Base-by-base conservation (phyloP, 2,329 filamentous ascomycete species). In the Lomentospora prolificans region DNA sequence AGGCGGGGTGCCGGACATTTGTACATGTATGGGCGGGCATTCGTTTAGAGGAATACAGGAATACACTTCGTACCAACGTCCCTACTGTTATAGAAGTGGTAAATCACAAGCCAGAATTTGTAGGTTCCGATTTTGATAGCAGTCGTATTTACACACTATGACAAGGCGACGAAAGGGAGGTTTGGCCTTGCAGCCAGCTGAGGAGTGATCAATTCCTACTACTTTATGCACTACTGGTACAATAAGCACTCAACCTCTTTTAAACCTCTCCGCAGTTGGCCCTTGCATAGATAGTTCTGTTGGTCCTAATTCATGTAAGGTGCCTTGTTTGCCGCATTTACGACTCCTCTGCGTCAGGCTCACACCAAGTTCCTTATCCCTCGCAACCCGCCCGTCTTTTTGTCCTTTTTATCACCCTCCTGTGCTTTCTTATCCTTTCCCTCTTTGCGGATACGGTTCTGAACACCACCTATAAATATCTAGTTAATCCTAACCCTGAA, bases 381-480 rank as follows among this genome's bases (percentile, higher is more conserved):
- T 27, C 58, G 41, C 30, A 59, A 27, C n/a, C 44, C 50, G n/a
- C 51, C 68, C 22, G 64, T 63, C 57, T 72, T 73, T 61, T 71
- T 73, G 10, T 69, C 68, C 57, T 68, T 67, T 48, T 64, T 69
- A 28, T 69, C 68, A 56, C 69, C 61, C 9, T 76, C 75, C 4
- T 76, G 72, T 39, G 69, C 69, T 50, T 67, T 68, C 60, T 75
- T 76, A 31, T 77, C 75, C 58, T 78, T 79, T 8, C 63, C 64
- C 27, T 80, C 75, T 60, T 79, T 75, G 3, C 73, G 72, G 1
- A 72, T 64, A 28, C 71, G 64, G 61, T 75, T 78, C 60, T 77
- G 75, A 7, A 76, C 68, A 22, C 75, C 74, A 17, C 76, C 77
- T 75, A 61, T 19, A 50, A n/a, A n/a, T 53, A 9, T 8, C 36